These are phyloP conservation scores for Corylus avellana DNA, from an alignment of 306 rosid species.

Conservation along the genomic window DNA sequence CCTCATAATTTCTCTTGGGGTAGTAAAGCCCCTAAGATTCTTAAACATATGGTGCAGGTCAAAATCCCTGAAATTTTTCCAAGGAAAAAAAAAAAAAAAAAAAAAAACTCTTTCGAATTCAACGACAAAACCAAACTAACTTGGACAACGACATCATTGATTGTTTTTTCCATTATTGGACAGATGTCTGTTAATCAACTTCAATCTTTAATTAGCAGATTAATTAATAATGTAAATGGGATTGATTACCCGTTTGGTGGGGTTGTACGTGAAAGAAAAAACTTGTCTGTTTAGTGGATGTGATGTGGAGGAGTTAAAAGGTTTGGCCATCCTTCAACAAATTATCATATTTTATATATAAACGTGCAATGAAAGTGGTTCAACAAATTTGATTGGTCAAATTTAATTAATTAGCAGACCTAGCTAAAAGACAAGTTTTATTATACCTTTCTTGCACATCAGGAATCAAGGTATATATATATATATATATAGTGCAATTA, in stretches of 20 bases:
- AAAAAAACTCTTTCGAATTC: not conserved
- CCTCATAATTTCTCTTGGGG: slow-evolving; percentile 1
- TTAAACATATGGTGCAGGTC: slow-evolving; percentile 18
- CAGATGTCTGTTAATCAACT: not conserved
- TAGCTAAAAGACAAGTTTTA: not conserved
- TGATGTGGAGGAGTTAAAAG: not conserved
- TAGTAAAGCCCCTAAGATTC: not conserved
- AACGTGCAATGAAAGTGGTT: not conserved
- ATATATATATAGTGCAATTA: not conserved
- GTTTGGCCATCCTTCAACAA: not conserved
- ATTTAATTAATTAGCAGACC: not conserved
- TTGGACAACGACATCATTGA: not conserved
- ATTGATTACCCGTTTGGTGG: not conserved
- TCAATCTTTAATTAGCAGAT: not conserved
- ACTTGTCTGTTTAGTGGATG: not conserved
- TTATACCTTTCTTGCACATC: not conserved
- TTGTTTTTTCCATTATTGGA: not conserved
- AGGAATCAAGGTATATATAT: not conserved
- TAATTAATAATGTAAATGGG: no score
- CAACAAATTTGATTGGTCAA: not conserved
- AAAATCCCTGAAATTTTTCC: not conserved
- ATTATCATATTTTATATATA: not conserved
- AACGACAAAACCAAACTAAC: not conserved
- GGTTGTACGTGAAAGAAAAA: not conserved
- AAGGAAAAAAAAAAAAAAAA: no score